Evolutionary conservation across 2,329 filamentous ascomycete species (phyloP), one percentile per base, ranked within the genome.

Genomic region (Cladobotryum mycophilum): DNA sequence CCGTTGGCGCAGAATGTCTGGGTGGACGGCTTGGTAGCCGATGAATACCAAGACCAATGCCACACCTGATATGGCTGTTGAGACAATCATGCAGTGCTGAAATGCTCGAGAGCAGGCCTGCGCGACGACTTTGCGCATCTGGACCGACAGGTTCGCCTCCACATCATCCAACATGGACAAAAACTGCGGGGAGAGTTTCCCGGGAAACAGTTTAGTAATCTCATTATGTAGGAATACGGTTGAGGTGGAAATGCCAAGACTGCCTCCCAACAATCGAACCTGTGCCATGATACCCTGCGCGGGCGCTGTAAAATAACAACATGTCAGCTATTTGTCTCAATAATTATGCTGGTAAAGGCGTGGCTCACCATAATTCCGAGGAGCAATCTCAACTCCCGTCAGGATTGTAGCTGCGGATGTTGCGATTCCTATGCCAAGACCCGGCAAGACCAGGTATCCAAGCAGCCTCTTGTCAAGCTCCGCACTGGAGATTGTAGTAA

Each of bases 241-340:
- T 17, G 76, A 79, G 1, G 73, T 69, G 3, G 77, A 74, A 45
- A 80, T 79, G 3, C 77, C 77, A 25, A 80, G 64, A 50, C 76
- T 79, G 8, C 77, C 77, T 3, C 77, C 77, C 0, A 79, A 64
- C 17, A 80, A 71, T 25, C 77, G 70, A 20, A 71, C 61, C 49
- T 80, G 76, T 0, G 76, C 72, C 9, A 79, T 58, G 36, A 80
- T 72, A 1, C 75, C 77, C 55, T 80, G 77, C 0, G 76, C 74
- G 8, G 74, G 65, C 7, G 76, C 76, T 79, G 36, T 41, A 42
- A 13, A 22, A 13, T 20, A 20, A 3, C 20, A 3, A 13, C 7
- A 9, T 14, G 13, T 15, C 3, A 15, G n/a, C 5, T 5, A 20
- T 2, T 20, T 13, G 25, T 30, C 8, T 7, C 2, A 6, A 20